Percentiles rank a stretch among this genome's conserved stretches.
Evolutionary conservation across 176 grass and related monocot genomes (phyloP).

Genomic region (Cenchrus americanus): DNA sequence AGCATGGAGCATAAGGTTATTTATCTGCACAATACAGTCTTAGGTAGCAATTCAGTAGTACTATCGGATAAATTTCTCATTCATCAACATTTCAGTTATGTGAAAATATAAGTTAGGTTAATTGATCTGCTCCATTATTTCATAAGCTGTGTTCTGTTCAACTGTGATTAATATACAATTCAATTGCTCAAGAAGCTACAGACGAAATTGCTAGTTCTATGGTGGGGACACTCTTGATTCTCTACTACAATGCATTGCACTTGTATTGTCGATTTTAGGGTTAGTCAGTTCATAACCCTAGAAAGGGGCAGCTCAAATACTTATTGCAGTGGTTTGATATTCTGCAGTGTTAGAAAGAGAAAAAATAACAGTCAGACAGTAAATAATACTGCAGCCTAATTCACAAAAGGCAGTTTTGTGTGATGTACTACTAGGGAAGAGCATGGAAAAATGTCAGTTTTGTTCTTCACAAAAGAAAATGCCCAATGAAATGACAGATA

Average conservation of each 20-base stretch:
- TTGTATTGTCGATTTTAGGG: background rate
- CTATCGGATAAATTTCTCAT: background rate
- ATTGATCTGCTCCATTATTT: background rate
- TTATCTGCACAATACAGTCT: background rate
- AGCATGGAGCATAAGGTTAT: background rate
- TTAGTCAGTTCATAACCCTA: background rate
- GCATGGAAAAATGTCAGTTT: background rate
- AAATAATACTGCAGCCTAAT: background rate
- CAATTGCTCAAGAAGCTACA: background rate
- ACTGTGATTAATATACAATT: constrained; percentile 3
- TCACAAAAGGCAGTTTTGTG: background rate
- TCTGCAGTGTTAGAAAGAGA: background rate
- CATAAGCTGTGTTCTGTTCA: background rate
- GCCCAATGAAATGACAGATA: background rate
- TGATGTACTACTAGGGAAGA: background rate
- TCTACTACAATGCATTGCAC: background rate
- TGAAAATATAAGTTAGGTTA: background rate
- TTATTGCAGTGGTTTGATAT: background rate
- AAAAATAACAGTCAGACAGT: no score
- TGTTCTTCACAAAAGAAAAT: background rate
- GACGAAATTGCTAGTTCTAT: background rate
- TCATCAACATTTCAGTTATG: background rate
- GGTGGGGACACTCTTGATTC: background rate
- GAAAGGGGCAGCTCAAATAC: background rate
- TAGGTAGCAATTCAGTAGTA: background rate